phyloP scores from a whole-genome alignment of 2,329 filamentous ascomycete species.

The Ophiostoma pallidulum region DNA sequence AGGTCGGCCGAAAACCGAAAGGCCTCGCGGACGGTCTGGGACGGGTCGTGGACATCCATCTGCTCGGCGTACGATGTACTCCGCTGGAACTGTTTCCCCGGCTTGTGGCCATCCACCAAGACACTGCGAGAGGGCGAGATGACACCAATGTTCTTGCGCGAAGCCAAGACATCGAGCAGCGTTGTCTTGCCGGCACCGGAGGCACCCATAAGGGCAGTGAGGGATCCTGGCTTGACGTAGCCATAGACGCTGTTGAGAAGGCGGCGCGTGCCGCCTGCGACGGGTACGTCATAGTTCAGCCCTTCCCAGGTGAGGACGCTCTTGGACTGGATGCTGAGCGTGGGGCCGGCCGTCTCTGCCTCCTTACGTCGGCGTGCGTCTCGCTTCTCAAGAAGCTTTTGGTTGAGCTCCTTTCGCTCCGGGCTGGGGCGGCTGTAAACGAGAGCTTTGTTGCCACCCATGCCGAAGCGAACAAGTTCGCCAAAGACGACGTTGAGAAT shows the following conservation, averaged over 20 bases:
- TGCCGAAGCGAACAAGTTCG: conserved; percentile 68
- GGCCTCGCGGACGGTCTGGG: conserved; percentile 54
- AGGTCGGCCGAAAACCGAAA: conserved; percentile 54
- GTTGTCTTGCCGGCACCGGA: conserved; percentile 86
- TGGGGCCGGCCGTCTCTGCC: conserved; percentile 34
- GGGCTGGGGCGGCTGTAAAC: conserved; percentile 63
- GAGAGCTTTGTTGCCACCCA: conserved; percentile 71
- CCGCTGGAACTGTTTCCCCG: conserved; percentile 49
- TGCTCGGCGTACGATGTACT: conserved; percentile 55
- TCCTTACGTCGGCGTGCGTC: conserved; percentile 42
- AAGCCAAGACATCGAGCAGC: conserved; percentile 63
- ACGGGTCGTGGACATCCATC: conserved; percentile 52
- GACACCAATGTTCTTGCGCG: conserved; percentile 52
- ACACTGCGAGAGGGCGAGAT: conserved; percentile 41
- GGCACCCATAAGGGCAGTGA: conserved; percentile 71
- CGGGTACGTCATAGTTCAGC: conserved; percentile 66
- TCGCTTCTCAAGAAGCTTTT: conserved; percentile 49
- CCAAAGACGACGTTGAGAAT: conserved; percentile 66
- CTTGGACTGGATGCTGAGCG: conserved; percentile 49
- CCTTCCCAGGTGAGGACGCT: conserved; percentile 79
- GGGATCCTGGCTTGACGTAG: conserved; percentile 65
- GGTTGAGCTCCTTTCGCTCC: conserved; percentile 58
- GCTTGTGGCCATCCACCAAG: conserved; percentile 46
- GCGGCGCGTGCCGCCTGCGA: conserved; percentile 45
- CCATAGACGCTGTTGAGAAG: conserved; percentile 51